phyloP scores from a whole-genome alignment of 345 rosid species.

The Euphorbia tirucalli region DNA sequence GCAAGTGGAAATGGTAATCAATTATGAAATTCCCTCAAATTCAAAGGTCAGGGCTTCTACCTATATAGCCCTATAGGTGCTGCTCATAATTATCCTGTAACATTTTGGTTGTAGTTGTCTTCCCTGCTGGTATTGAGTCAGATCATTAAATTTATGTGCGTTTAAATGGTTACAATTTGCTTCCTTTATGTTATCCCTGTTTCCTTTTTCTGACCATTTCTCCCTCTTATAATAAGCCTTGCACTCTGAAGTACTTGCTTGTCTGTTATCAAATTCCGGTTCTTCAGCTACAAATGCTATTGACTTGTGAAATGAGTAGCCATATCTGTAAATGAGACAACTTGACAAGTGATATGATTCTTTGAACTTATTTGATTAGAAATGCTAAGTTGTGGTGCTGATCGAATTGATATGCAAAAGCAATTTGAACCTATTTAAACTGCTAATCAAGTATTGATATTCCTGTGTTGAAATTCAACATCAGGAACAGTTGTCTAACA shows the following conservation, averaged over 20 bases:
- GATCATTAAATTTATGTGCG: neutral
- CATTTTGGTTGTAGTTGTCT: constrained; percentile 4
- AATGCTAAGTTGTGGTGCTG: too few relatives aligned
- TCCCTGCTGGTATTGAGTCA: constrained; percentile 48
- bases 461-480: too few relatives aligned
- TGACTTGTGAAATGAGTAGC: neutral
- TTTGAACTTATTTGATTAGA: too few relatives aligned
- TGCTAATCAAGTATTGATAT: too few relatives aligned
- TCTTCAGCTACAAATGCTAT: neutral
- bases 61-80: neutral
- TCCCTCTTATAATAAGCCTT: neutral
- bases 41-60: constrained; percentile 48
- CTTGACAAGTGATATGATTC: too few relatives aligned
- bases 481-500: too few relatives aligned
- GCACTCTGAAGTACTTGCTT: neutral
- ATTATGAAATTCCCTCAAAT: constrained; percentile 86
- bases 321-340: too few relatives aligned
- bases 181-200: neutral
- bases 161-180: neutral
- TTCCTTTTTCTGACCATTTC: neutral
- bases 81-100: too few relatives aligned
- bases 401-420: too few relatives aligned
- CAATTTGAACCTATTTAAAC: too few relatives aligned
- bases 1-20: constrained; percentile 97
- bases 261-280: neutral